Base-by-base conservation (phyloP, 1,284 basidiomycete genomes). In the Neolentinus lepideus region DNA sequence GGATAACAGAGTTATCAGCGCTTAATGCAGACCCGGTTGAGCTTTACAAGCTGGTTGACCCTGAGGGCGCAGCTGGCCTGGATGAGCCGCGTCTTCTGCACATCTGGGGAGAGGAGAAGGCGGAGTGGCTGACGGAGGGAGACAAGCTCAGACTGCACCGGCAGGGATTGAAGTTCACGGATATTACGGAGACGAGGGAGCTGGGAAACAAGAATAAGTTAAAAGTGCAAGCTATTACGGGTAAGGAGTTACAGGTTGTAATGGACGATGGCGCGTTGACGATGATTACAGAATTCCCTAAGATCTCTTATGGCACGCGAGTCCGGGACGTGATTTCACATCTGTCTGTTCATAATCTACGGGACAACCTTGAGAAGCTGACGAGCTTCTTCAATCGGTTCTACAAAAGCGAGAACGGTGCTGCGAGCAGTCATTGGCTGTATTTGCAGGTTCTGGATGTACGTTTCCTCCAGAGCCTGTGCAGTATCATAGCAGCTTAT, bases 391-490 rank as follows among this genome's bases (percentile, higher is more conserved):
- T 78, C 24, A 90, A 33, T 26, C 35, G 38, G 6, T 36, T 54
- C 19, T 26, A 33, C 47, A 26, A 22, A 22, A 27, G 21, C 26
- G 63, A 92, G 80, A 90, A 86, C 9, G 97, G 96, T 21, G 80
- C 64, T 62, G 68, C 88, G 66, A 90, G 89, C 63, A 93, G 97
- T 67, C 70, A 80, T 58, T 99, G 94, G 94, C 78, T 98, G 52
- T 71, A 90, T 59, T 74, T 75, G 50, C 87, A 79, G 65, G 83
- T 97, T 61, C 66, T 75, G 27, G 75, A 91, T 78, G 88, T 89
- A 64, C 61, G 69, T 57, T 35, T 85, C 85, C 26, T n/a, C 77
- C 84, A 9, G 71, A 78, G 48, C 72, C 73, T 24, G 69, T 92
- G 46, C 76, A 71, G 54, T 63, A 77, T 52, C 62, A 90, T 99